Evolutionary conservation across 1,284 basidiomycete species (phyloP).

Genomic region (Sanghuangporus weigelae): DNA sequence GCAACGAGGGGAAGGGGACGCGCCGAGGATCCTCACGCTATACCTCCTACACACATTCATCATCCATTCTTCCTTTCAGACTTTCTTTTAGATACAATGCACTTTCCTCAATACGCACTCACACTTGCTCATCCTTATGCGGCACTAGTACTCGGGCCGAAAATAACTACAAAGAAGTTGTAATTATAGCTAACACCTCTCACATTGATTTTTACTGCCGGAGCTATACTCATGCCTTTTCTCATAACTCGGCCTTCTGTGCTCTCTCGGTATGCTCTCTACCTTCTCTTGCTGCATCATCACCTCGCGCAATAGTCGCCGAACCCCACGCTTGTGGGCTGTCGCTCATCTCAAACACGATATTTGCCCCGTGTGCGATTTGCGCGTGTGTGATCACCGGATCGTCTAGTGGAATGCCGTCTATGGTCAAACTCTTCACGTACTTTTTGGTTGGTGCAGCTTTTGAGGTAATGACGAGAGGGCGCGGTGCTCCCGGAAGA

Average conservation of each 20-base stretch:
- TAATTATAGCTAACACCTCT: neutral
- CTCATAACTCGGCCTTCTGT: neutral
- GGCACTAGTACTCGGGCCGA: neutral
- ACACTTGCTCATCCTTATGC: neutral
- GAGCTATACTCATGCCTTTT: neutral
- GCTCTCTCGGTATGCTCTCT: neutral
- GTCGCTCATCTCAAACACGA: slow-evolving; percentile 65
- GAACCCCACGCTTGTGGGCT: slow-evolving; percentile 38
- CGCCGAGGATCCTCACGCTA: neutral
- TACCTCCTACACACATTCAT: neutral
- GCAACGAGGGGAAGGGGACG: neutral
- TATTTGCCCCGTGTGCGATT: slow-evolving; percentile 48
- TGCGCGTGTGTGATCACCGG: slow-evolving; percentile 51
- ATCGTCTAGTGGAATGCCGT: slow-evolving; percentile 36
- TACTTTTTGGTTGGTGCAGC: slow-evolving; percentile 55
- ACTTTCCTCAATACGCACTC: neutral
- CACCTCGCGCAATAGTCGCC: slow-evolving; percentile 30
- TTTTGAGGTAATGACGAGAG: slow-evolving; percentile 44
- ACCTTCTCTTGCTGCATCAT: neutral
- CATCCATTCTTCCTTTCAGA: neutral
- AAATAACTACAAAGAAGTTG: neutral
- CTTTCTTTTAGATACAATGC: neutral
- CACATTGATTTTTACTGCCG: neutral
- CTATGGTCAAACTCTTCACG: slow-evolving; percentile 50
- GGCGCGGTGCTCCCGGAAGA: slow-evolving; percentile 39